Percentiles rank a stretch among this genome's conserved stretches.
These are phyloP conservation scores for Balansia obtecta DNA, from an alignment of 2,329 filamentous ascomycete genomes.

Conservation along the genomic window DNA sequence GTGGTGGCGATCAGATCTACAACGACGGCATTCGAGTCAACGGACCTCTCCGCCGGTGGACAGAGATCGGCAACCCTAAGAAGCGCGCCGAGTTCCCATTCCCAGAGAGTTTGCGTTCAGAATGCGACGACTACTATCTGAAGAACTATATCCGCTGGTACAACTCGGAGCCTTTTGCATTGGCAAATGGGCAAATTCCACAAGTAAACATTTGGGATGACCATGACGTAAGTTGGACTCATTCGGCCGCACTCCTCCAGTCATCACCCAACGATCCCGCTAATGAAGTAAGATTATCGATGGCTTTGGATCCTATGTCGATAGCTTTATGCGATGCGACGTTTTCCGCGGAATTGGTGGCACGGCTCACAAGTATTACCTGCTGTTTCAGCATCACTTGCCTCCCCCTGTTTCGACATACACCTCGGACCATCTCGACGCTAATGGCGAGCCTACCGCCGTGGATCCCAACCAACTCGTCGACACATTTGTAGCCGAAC, in stretches of 20 bases:
- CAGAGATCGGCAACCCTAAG: conserved; percentile 67
- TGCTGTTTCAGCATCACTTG: conserved; percentile 93
- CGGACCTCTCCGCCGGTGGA: conserved; percentile 74
- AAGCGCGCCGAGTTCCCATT: conserved; percentile 73
- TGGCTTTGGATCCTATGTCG: conserved; percentile 86
- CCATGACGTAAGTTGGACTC: conserved; percentile 52
- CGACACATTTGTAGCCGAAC: conserved; percentile 55
- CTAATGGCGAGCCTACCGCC: conserved; percentile 28
- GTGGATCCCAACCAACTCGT: conserved; percentile 61
- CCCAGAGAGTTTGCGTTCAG: conserved; percentile 62
- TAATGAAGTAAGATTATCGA: conserved; percentile 58
- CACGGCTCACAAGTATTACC: conserved; percentile 93
- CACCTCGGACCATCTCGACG: conserved; percentile 42
- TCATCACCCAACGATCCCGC: not conserved
- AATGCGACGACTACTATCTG: conserved; percentile 84
- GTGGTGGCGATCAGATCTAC: conserved; percentile 92
- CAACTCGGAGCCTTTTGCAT: conserved; percentile 68
- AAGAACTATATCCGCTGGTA: conserved; percentile 84
- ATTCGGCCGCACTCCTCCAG: not conserved
- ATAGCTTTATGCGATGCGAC: conserved; percentile 84
- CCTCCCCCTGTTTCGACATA: conserved; percentile 77
- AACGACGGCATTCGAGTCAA: conserved; percentile 83
- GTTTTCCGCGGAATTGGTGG: conserved; percentile 89
- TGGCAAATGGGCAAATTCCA: conserved; percentile 81
- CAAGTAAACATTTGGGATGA: conserved; percentile 99